These are phyloP conservation scores for Exsudoporus frostii DNA, from an alignment of 768 basidiomycete species.

Conservation along the genomic window DNA sequence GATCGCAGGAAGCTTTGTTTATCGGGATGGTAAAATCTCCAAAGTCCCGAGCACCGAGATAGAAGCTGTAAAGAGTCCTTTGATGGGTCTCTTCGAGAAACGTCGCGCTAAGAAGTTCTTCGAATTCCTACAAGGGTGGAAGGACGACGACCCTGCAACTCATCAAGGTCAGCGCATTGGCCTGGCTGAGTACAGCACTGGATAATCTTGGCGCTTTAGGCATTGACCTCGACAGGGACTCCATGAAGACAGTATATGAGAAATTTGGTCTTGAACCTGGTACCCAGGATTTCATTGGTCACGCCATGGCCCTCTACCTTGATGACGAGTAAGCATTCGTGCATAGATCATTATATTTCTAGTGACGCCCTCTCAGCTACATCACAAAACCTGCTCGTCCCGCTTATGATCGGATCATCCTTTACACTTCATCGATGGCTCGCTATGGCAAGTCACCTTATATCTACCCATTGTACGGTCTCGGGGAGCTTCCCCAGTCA, in stretches of 20 bases:
- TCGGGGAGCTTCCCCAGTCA: constrained; percentile 97
- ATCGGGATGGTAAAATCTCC: constrained; percentile 92
- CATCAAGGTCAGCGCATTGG: constrained; percentile 74
- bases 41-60: constrained; percentile 98
- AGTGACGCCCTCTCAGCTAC: constrained; percentile 55
- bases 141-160: constrained; percentile 90
- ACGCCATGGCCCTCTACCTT: constrained; percentile 97
- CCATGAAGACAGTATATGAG: constrained; percentile 93
- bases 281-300: constrained; percentile 98
- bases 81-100: constrained; percentile 99
- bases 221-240: constrained; percentile 82
- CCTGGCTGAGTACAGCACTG: neutral
- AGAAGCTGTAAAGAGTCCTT: constrained; percentile 90
- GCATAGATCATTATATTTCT: neutral
- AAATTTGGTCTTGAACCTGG: constrained; percentile 97
- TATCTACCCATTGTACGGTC: constrained; percentile 98
- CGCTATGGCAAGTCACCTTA: constrained; percentile 99
- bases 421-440: constrained; percentile 98
- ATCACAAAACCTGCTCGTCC: constrained; percentile 88
- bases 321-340: constrained; percentile 81
- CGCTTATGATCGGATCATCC: constrained; percentile 90
- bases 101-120: constrained; percentile 98
- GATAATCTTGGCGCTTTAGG: constrained; percentile 42
- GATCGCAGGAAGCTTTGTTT: constrained; percentile 97
- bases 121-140: constrained; percentile 93